A percentile compares a stretch with the other conserved stretches of the same genome.
Evolutionary conservation across 352 stramenopile genomes (phyloP).

Genomic region (Elongisporangium senticosum): DNA sequence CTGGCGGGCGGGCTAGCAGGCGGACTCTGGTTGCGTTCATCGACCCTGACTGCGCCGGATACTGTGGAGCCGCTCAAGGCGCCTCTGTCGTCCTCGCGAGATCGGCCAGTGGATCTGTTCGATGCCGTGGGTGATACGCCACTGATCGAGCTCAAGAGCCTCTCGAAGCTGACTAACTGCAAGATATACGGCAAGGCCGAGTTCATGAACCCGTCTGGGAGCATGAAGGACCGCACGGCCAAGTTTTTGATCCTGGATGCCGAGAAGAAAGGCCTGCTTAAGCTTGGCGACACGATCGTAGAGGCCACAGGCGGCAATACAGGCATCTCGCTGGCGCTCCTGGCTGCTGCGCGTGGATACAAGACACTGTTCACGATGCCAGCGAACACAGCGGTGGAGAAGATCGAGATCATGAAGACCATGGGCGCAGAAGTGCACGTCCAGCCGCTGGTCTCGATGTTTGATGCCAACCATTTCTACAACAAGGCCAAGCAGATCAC

Average conservation of each 20-base stretch:
- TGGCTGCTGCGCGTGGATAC: slow-evolving; percentile 84
- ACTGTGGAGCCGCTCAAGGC: background rate
- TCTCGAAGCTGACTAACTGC: slow-evolving; percentile 66
- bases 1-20: slow-evolving; percentile 10
- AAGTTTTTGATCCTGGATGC: slow-evolving; percentile 90
- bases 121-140: slow-evolving; percentile 71
- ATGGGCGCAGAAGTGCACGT: slow-evolving; percentile 68
- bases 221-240: slow-evolving; percentile 92
- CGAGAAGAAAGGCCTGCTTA: slow-evolving; percentile 81
- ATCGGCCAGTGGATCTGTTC: slow-evolving; percentile 52
- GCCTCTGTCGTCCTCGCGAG: background rate
- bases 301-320: slow-evolving; percentile 90
- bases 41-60: background rate
- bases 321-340: slow-evolving; percentile 87
- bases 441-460: slow-evolving; percentile 51
- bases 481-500: slow-evolving; percentile 54
- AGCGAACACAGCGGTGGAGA: slow-evolving; percentile 57
- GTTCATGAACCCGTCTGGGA: slow-evolving; percentile 90
- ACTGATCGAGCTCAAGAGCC: slow-evolving; percentile 56
- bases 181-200: slow-evolving; percentile 78
- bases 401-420: slow-evolving; percentile 76
- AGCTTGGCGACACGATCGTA: slow-evolving; percentile 56
- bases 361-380: slow-evolving; percentile 76
- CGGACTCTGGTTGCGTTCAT: slow-evolving; percentile 2
- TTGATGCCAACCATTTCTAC: slow-evolving; percentile 75